Conservation (phyloP, 2,329 filamentous ascomycete genomes). For the Teratosphaeria pseudoeucalypti region DNA sequence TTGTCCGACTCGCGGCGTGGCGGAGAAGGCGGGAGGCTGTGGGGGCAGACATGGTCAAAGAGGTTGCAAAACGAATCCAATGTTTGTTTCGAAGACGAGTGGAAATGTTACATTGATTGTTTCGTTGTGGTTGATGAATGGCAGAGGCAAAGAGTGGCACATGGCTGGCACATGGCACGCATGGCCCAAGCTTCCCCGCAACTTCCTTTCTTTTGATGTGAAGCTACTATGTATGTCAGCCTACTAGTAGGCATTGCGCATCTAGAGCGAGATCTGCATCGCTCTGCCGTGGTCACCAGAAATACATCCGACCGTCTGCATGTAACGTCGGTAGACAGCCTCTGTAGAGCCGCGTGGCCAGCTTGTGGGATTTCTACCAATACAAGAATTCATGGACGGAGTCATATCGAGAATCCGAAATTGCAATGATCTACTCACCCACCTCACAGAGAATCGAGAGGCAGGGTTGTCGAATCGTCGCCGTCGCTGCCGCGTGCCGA, state of each 20-base stretch:
- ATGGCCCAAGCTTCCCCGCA: not conserved
- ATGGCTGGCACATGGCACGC: not conserved
- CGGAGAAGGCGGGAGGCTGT: conserved; percentile 4
- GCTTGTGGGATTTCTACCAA: too few relatives aligned
- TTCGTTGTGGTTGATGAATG: not conserved
- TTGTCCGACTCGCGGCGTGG: not conserved
- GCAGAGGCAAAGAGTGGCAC: not conserved
- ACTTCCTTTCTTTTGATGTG: not conserved
- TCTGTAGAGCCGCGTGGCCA: too few relatives aligned
- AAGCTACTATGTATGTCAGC: not conserved
- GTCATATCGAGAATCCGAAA: too few relatives aligned
- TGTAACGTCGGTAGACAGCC: not conserved
- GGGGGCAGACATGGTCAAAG: conserved; percentile 1
- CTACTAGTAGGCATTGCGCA: not conserved
- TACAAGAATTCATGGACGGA: too few relatives aligned
- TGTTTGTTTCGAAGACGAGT: not conserved
- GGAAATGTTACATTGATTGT: not conserved
- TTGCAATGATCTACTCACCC: too few relatives aligned
- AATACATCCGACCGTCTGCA: not conserved
- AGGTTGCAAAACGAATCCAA: not conserved
- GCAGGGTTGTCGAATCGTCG: too few relatives aligned
- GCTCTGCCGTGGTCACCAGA: not conserved
- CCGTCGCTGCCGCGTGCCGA: too few relatives aligned
- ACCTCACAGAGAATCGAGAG: too few relatives aligned
- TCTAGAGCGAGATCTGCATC: not conserved